Percentiles rank a stretch among this genome's conserved stretches.
Evolutionary conservation across 2,329 filamentous ascomycete species (phyloP).

Genomic region (Trichoderma endophyticum): DNA sequence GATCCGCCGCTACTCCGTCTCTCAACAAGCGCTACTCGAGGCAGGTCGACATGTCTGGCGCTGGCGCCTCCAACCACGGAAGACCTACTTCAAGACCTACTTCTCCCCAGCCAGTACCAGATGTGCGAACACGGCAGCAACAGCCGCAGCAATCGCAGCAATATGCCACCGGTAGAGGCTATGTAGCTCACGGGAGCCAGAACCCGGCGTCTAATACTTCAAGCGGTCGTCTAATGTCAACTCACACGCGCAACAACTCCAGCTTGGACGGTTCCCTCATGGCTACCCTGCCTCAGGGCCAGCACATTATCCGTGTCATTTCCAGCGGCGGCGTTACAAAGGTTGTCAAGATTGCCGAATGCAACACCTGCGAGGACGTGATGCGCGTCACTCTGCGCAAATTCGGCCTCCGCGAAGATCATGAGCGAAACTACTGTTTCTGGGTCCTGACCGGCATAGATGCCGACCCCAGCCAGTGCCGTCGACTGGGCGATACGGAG

Average conservation of each 20-base stretch:
- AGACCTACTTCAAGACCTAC: slow-evolving; percentile 45
- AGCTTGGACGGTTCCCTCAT: slow-evolving; percentile 85
- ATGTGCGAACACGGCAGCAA: slow-evolving; percentile 37
- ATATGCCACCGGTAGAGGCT: slow-evolving; percentile 53
- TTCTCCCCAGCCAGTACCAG: slow-evolving; percentile 24
- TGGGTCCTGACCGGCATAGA: slow-evolving; percentile 87
- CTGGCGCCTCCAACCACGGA: slow-evolving; percentile 5
- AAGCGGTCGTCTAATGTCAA: slow-evolving; percentile 58
- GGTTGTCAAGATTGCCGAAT: slow-evolving; percentile 88
- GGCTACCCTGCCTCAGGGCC: slow-evolving; percentile 78
- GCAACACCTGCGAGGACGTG: slow-evolving; percentile 87
- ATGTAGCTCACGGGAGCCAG: slow-evolving; percentile 44
- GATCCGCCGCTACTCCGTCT: slow-evolving; percentile 37
- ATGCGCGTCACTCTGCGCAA: slow-evolving; percentile 87
- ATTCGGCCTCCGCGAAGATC: slow-evolving; percentile 81
- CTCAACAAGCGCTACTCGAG: slow-evolving; percentile 62
- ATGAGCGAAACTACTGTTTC: slow-evolving; percentile 95
- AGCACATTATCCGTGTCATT: slow-evolving; percentile 89
- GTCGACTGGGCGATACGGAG: slow-evolving; percentile 80
- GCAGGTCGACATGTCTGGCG: slow-evolving; percentile 50
- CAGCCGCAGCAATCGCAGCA: slow-evolving; percentile 32
- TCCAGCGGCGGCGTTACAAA: slow-evolving; percentile 89
- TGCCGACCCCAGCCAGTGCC: slow-evolving; percentile 75
- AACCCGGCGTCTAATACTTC: slow-evolving; percentile 65
- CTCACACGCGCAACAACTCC: slow-evolving; percentile 75